Percentiles rank a stretch among this genome's conserved stretches.
Evolutionary conservation across 1,284 basidiomycete species (phyloP).

Genomic region (Rhodotorula sp.): DNA sequence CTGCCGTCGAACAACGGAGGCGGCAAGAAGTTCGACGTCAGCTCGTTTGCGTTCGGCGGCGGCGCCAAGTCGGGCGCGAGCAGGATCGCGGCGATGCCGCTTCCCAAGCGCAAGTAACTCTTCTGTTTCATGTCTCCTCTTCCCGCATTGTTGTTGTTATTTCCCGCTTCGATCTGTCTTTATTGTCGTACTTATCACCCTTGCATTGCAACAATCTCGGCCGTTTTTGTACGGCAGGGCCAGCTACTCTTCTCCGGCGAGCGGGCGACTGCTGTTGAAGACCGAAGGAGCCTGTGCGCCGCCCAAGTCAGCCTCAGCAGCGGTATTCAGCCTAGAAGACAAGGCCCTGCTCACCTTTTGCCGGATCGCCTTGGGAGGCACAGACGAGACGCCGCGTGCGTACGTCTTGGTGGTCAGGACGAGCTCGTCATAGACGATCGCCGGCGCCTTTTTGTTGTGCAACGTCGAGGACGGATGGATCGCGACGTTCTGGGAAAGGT

Average conservation of each 20-base stretch:
- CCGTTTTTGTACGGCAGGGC: not conserved
- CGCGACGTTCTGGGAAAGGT: conserved; percentile 57
- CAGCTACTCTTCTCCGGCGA: not conserved
- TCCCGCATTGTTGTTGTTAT: conserved; percentile 4
- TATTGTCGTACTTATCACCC: conserved; percentile 27
- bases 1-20: not conserved
- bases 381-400: conserved; percentile 77
- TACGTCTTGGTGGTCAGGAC: conserved; percentile 83
- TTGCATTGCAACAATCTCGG: not conserved
- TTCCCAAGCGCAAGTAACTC: conserved; percentile 6
- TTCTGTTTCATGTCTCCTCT: not conserved
- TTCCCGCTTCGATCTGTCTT: not conserved
- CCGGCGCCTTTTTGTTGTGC: conserved; percentile 72
- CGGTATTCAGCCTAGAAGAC: too few relatives aligned
- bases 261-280: not conserved
- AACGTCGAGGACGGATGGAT: conserved; percentile 82
- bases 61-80: conserved; percentile 2
- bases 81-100: conserved; percentile 28
- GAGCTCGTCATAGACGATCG: conserved; percentile 85
- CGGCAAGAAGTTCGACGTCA: conserved; percentile 11
- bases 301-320: not conserved
- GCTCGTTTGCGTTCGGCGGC: conserved; percentile 10
- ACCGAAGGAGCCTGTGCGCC: not conserved
- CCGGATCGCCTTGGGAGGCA: conserved; percentile 54
- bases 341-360: conserved; percentile 19